phyloP scores from a whole-genome alignment of 177 flowering plant species.

The Vitis hybrid region DNA sequence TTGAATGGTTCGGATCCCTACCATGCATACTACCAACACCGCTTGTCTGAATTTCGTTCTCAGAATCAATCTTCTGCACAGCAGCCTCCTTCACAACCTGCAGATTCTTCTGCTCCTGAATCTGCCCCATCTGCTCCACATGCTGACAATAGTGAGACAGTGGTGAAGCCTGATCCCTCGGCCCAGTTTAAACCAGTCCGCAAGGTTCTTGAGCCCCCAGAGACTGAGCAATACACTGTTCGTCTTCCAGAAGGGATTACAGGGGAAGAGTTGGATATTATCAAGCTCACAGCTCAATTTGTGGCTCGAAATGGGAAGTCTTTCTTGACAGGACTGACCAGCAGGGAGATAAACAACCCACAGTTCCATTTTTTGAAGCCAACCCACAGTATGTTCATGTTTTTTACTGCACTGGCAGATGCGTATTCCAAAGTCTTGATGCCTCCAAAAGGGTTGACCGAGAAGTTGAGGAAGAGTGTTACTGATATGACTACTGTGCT shows the following conservation, averaged over 20 bases:
- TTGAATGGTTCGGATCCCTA: conserved; percentile 78
- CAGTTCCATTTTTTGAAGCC: conserved; percentile 95
- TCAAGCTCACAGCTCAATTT: conserved; percentile 94
- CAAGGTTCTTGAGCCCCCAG: conserved; percentile 88
- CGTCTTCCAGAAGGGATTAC: conserved; percentile 95
- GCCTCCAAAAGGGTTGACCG: conserved; percentile 84
- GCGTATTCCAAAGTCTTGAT: conserved; percentile 88
- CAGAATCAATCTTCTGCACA: conserved; percentile 46
- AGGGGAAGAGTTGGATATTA: conserved; percentile 90
- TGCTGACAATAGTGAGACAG: conserved; percentile 39
- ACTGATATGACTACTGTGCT: conserved; percentile 84
- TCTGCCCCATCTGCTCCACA: conserved; percentile 22
- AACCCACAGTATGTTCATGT: conserved; percentile 91
- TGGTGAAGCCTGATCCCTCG: conserved; percentile 48
- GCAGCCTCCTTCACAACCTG: conserved; percentile 36
- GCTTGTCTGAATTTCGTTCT: conserved; percentile 71
- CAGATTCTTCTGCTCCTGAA: conserved; percentile 41
- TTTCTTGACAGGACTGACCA: conserved; percentile 80
- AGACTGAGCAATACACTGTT: conserved; percentile 88
- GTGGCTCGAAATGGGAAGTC: conserved; percentile 93
- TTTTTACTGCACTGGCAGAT: conserved; percentile 89
- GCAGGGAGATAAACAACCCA: conserved; percentile 78
- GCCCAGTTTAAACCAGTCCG: conserved; percentile 62
- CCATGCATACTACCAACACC: conserved; percentile 90
- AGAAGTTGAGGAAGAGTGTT: conserved; percentile 70